Evolutionary conservation across 139 green algal genomes (phyloP).

Genomic region (Asterochloris erici): DNA sequence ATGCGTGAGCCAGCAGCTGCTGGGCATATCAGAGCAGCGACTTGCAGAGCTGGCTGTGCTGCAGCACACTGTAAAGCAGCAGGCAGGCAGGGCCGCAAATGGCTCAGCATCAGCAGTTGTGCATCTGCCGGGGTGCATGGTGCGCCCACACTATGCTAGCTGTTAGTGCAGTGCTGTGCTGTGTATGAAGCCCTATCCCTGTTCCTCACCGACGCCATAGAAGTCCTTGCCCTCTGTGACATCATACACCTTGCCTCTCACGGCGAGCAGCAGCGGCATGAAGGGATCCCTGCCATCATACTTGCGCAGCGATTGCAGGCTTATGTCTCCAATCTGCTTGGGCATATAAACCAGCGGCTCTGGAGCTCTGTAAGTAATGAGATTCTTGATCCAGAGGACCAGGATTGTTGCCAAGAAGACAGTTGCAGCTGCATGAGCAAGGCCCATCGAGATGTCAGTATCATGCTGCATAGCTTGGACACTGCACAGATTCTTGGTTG

Average conservation of each 20-base stretch:
- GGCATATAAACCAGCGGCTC: conserved; percentile 33
- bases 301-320: conserved; percentile 47
- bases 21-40: too few relatives aligned
- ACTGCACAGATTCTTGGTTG: too few relatives aligned
- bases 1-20: too few relatives aligned
- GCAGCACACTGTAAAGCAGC: too few relatives aligned
- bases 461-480: too few relatives aligned
- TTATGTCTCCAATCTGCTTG: conserved; percentile 61
- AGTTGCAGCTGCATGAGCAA: background rate
- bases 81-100: too few relatives aligned
- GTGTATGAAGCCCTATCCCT: background rate
- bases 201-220: conserved; percentile 65
- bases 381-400: background rate
- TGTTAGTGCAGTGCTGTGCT: background rate
- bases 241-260: conserved; percentile 69
- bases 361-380: conserved; percentile 5
- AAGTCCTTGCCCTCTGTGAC: conserved; percentile 56
- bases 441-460: too few relatives aligned
- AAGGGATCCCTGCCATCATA: conserved; percentile 65
- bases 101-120: too few relatives aligned
- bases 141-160: background rate
- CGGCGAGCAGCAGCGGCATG: conserved; percentile 60
- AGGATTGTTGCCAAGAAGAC: conserved; percentile 8
- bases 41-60: too few relatives aligned
- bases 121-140: too few relatives aligned